phyloP scores from a whole-genome alignment of 176 grass and related monocot species.

The Bromus sterilis region DNA sequence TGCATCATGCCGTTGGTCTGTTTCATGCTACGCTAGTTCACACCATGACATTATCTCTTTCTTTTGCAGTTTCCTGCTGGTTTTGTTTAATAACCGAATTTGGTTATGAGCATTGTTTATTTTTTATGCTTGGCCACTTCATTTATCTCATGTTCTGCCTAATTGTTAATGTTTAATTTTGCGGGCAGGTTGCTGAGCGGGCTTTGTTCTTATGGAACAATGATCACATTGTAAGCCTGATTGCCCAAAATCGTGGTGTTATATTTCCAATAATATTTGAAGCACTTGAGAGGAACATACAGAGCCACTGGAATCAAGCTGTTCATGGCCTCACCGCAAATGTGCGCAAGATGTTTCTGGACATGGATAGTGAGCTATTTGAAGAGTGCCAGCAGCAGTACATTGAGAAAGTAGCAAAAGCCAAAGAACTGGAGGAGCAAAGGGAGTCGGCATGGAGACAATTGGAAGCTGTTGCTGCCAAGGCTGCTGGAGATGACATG shows the following conservation, averaged over 20 bases:
- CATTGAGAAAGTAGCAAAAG: slow-evolving; percentile 63
- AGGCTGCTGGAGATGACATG: slow-evolving; percentile 58
- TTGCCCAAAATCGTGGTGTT: slow-evolving; percentile 75
- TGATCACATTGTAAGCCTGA: slow-evolving; percentile 89
- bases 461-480: slow-evolving; percentile 61
- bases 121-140: background rate
- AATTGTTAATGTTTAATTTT: background rate
- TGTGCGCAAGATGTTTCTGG: slow-evolving; percentile 94
- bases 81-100: slow-evolving; percentile 4
- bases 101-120: background rate
- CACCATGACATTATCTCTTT: background rate
- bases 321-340: slow-evolving; percentile 88
- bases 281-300: slow-evolving; percentile 88
- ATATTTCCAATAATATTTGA: slow-evolving; percentile 98
- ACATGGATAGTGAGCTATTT: slow-evolving; percentile 94
- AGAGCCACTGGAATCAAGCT: slow-evolving; percentile 90
- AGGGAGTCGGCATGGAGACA: slow-evolving; percentile 69
- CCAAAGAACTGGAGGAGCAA: slow-evolving; percentile 64
- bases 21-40: background rate
- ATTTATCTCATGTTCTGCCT: slow-evolving; percentile 6
- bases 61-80: background rate
- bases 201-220: slow-evolving; percentile 96
- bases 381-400: slow-evolving; percentile 83
- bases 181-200: slow-evolving; percentile 71
- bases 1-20: background rate